These are phyloP conservation scores for Fusarium nygamai DNA, from an alignment of 2,329 filamentous ascomycete genomes.

Conservation along the genomic window DNA sequence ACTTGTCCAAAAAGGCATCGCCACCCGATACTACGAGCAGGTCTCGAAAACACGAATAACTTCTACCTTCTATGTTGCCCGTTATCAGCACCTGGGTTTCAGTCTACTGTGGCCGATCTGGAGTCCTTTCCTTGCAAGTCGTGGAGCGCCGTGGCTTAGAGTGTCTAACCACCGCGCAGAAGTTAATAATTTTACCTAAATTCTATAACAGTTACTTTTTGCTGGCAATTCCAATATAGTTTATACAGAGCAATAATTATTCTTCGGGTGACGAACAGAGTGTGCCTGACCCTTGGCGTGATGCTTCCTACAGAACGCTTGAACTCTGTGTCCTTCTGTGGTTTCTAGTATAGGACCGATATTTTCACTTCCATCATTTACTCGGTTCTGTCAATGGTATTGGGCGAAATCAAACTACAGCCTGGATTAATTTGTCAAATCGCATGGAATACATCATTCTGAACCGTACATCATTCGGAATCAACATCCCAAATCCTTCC, in stretches of 20 bases:
- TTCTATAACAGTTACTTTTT: not conserved
- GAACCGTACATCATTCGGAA: no score
- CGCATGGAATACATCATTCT: not conserved
- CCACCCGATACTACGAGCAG: not conserved
- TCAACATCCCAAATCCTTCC: not conserved
- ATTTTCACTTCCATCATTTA: not conserved
- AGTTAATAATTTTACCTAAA: not conserved
- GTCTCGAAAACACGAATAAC: not conserved
- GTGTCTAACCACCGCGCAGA: not conserved
- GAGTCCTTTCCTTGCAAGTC: not conserved
- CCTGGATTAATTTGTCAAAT: not conserved
- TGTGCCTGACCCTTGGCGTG: not conserved
- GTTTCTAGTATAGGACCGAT: fast-evolving
- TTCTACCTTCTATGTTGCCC: not conserved
- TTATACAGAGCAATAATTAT: not conserved
- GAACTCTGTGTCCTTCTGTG: not conserved
- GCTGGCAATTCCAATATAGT: not conserved
- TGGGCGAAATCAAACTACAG: fast-evolving
- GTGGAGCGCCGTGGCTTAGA: not conserved
- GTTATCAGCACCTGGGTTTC: not conserved
- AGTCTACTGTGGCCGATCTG: not conserved
- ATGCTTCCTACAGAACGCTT: not conserved
- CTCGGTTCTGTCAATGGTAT: not conserved
- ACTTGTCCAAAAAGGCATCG: not conserved
- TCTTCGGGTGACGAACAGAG: not conserved